Evolutionary conservation across 176 grass and related monocot genomes (phyloP).

Genomic region (Carex littledalei): DNA sequence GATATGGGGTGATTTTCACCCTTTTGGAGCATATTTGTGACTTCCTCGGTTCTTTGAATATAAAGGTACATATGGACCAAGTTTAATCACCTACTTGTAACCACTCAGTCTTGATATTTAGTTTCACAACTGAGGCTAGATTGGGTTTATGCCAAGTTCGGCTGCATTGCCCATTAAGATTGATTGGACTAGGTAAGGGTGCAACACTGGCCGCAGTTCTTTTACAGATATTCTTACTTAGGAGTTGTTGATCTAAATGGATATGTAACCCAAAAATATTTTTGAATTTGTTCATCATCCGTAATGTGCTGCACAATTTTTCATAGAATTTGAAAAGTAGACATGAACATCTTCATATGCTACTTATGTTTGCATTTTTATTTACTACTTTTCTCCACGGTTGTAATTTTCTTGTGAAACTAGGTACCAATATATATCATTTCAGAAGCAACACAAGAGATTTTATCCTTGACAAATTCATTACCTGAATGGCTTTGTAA

Average conservation of each 20-base stretch:
- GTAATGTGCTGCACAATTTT: background rate
- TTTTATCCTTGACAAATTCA: conserved; percentile 49
- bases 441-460: conserved; percentile 60
- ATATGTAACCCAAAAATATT: background rate
- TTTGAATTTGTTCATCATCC: background rate
- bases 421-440: conserved; percentile 88
- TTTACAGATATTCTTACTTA: background rate
- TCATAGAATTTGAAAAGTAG: background rate
- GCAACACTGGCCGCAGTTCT: background rate
- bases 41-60: conserved; percentile 32
- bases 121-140: background rate
- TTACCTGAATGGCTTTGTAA: conserved; percentile 95
- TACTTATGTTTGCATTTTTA: background rate
- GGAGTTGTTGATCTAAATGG: background rate
- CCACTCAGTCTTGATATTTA: background rate
- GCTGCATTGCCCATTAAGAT: background rate
- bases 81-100: background rate
- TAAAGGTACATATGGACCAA: conserved; percentile 44
- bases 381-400: background rate
- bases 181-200: background rate
- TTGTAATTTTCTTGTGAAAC: conserved; percentile 15
- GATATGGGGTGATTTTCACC: conserved; percentile 47
- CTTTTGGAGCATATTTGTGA: conserved; percentile 70
- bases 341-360: background rate
- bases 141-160: background rate